Evolutionary conservation across 495 filamentous ascomycete genomes (phyloP), one percentile per base, ranked within the genome.

Genomic region (Podospora australis): DNA sequence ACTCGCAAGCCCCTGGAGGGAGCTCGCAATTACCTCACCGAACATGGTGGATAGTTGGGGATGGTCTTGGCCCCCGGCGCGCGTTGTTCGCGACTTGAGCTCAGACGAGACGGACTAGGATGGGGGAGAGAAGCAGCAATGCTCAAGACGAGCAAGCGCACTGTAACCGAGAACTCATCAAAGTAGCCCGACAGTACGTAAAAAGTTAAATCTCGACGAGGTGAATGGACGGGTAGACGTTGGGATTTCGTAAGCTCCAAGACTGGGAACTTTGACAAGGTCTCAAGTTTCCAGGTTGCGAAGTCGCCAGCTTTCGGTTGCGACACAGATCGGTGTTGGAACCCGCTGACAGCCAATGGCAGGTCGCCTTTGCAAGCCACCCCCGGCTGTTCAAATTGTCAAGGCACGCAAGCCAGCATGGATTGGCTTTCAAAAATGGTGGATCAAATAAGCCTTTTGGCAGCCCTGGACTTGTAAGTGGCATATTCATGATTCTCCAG

Each of bases 1-100:
- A 74, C 71, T 63, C 36, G 64, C 63, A 47, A 74, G 66, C 61
- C 61, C 67, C 55, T 64, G 36, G 30, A 62, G 52, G 58, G 68
- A 65, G 64, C 63, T 55, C 50, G 63, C 61, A 35, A 71, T 46
- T 39, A 66, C 60, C 49, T 66, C 55, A 44, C 52, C 28, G 29
- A 61, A 48, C 59, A 58, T 63, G 48, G 56, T 57, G 30, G 54
- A 36, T 39, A 39, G 28, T 17, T 20, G 22, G 19, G 5, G 28
- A 7, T 25, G 23, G 39, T 46, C 46, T 39, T 47, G 47, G 55
- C 51, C 35, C n/a, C 51, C 40, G 10, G 36, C 39, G 32, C 47
- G 24, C 32, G 1, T n/a, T n/a, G n/a, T n/a, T n/a, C 19, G 39
- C 38, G 47, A 32, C 30, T 36, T 34, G 28, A 45, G 30, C 20